Evolutionary conservation across 108 stramenopile species (phyloP).

Genomic region (Cyclotella kingstonii): DNA sequence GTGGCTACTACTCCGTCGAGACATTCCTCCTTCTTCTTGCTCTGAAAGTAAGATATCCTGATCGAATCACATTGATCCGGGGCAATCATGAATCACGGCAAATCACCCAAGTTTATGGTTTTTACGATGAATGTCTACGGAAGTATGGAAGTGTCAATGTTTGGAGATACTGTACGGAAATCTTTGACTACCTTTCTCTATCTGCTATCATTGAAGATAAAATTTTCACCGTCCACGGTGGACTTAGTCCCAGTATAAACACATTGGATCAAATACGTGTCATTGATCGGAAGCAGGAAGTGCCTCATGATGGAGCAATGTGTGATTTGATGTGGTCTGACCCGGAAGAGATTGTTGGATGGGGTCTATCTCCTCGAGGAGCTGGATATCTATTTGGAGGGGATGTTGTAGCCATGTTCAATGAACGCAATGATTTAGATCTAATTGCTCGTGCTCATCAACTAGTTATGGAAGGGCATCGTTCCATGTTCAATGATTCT

Average conservation of each 20-base stretch:
- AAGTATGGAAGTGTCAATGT: conserved; percentile 98
- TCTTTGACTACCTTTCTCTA: conserved; percentile 96
- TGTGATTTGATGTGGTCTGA: conserved; percentile 98
- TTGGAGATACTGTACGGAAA: conserved; percentile 96
- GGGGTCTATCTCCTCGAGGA: conserved; percentile 96
- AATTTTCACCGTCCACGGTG: conserved; percentile 96
- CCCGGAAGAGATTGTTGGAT: conserved; percentile 94
- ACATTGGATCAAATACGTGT: conserved; percentile 95
- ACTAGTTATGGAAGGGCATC: conserved; percentile 96
- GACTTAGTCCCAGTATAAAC: conserved; percentile 93
- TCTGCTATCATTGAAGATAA: conserved; percentile 95
- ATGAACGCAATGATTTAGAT: conserved; percentile 84
- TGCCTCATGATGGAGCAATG: conserved; percentile 98
- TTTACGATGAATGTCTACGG: conserved; percentile 98
- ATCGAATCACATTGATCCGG: conserved; percentile 96
- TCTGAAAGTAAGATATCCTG: conserved; percentile 97
- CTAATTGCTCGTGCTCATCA: conserved; percentile 89
- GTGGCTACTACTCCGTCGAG: conserved; percentile 98
- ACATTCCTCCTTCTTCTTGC: conserved; percentile 95
- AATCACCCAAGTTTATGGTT: conserved; percentile 98
- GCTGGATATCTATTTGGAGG: conserved; percentile 96
- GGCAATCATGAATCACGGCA: conserved; percentile 95
- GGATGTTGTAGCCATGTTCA: conserved; percentile 87
- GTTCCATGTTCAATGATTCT: conserved; percentile 93
- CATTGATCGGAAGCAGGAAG: conserved; percentile 95